Conservation (phyloP, 192 early-diverging fungal species). For the Cladochytrium replicatum region DNA sequence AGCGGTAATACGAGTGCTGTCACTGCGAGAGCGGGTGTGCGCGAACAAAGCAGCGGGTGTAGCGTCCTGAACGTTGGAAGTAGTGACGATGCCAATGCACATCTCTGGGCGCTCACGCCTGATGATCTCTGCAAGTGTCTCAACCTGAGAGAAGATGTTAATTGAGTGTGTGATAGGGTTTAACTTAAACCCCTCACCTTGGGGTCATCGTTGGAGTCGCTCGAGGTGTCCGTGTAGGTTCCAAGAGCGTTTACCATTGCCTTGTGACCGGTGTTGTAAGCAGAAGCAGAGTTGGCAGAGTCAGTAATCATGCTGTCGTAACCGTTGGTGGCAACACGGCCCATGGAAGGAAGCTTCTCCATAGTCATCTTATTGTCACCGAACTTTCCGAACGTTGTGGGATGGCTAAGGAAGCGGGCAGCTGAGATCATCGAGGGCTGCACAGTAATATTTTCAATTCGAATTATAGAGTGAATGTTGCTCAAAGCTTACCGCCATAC, state of each 20-base stretch:
- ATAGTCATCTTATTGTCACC: slow-evolving; percentile 6
- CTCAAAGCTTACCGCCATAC: slow-evolving; percentile 30
- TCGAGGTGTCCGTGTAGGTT: slow-evolving; percentile 42
- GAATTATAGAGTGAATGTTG: not conserved
- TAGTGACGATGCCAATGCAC: slow-evolving; percentile 46
- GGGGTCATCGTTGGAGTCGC: slow-evolving; percentile 38
- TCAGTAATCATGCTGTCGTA: slow-evolving; percentile 41
- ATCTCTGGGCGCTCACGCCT: slow-evolving; percentile 42
- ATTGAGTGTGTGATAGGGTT: no score
- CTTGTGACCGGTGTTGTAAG: slow-evolving; percentile 47
- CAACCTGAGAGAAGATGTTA: no score
- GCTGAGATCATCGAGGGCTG: slow-evolving; percentile 37
- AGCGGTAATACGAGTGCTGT: slow-evolving; percentile 32
- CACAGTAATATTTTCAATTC: slow-evolving; percentile 9
- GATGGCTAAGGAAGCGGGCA: slow-evolving; percentile 33
- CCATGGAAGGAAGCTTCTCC: slow-evolving; percentile 1
- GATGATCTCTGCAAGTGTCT: slow-evolving; percentile 36
- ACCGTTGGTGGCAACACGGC: slow-evolving; percentile 40
- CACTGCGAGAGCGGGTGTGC: slow-evolving; percentile 39
- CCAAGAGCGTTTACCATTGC: slow-evolving; percentile 30
- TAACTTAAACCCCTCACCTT: no score
- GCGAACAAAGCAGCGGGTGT: slow-evolving; percentile 41
- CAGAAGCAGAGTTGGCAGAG: slow-evolving; percentile 44
- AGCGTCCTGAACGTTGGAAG: slow-evolving; percentile 41
- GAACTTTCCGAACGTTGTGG: slow-evolving; percentile 39